Conservation (phyloP, 208 protist genomes). For the Trypanosoma theileri region DNA sequence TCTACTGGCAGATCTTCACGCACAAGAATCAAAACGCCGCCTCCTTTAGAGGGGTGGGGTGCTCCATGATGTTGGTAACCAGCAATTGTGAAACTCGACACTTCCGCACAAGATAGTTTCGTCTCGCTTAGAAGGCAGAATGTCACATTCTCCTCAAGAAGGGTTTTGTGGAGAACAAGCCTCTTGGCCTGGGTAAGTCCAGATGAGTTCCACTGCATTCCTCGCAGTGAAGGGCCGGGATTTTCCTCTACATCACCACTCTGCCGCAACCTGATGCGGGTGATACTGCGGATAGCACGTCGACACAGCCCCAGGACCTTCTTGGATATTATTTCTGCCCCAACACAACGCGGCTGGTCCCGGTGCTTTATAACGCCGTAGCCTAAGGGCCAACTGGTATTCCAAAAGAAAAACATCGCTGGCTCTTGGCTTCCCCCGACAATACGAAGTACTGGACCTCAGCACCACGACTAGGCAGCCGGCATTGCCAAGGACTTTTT, state of each 20-base stretch:
- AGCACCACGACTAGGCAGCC: slow-evolving; percentile 3
- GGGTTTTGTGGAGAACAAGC: not conserved
- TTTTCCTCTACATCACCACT: slow-evolving; percentile 14
- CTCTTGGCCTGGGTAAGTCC: slow-evolving; percentile 10
- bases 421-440: not conserved
- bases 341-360: slow-evolving; percentile 7
- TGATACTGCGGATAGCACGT: slow-evolving; percentile 5
- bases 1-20: not conserved
- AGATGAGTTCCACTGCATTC: slow-evolving; percentile 8
- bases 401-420: not conserved
- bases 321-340: not conserved
- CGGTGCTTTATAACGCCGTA: not conserved
- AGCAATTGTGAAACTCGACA: not conserved
- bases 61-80: not conserved
- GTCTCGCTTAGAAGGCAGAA: slow-evolving; percentile 15
- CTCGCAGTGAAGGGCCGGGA: slow-evolving; percentile 6
- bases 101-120: slow-evolving; percentile 1
- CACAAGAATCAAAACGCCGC: slow-evolving; percentile 1
- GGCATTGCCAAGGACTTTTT: not conserved
- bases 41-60: not conserved
- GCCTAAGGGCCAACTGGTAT: not conserved
- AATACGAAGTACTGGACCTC: slow-evolving; percentile 7
- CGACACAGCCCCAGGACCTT: not conserved
- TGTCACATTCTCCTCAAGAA: slow-evolving; percentile 7
- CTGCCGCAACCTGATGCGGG: not conserved